These are phyloP conservation scores for Cryphonectria parasitica DNA, from an alignment of 2,329 filamentous ascomycete species.

Conservation along the genomic window DNA sequence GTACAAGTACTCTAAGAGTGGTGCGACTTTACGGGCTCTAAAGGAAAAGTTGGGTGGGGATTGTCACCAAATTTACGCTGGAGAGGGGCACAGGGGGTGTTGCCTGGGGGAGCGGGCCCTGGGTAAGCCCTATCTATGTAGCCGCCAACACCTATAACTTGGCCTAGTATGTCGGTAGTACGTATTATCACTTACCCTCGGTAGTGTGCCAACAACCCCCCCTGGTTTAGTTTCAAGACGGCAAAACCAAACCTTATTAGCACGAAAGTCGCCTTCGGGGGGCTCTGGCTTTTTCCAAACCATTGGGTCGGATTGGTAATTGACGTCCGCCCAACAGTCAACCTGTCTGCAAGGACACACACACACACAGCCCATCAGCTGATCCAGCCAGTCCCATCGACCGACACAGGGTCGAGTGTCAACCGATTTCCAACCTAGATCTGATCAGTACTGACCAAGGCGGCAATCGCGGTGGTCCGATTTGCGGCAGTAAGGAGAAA, in stretches of 20 bases:
- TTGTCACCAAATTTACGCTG: background rate
- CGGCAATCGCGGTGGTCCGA: slow-evolving; percentile 8
- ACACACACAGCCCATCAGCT: background rate
- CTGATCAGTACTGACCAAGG: background rate
- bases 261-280: background rate
- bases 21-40: background rate
- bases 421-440: background rate
- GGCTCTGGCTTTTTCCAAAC: background rate
- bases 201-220: background rate
- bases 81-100: background rate
- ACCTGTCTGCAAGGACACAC: background rate
- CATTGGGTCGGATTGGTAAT: background rate
- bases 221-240: background rate
- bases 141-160: background rate
- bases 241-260: background rate
- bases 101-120: background rate
- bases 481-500: background rate
- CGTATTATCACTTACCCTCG: background rate
- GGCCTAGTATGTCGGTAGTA: too few species aligned
- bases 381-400: background rate
- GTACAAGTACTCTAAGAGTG: slow-evolving; percentile 3
- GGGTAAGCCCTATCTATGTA: background rate
- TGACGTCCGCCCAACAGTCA: background rate
- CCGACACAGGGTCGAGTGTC: background rate
- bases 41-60: background rate